Evolutionary conservation across 192 early-diverging fungal species (phyloP), one percentile per base, ranked within the genome.

Genomic region (Martensiomyces pterosporus): DNA sequence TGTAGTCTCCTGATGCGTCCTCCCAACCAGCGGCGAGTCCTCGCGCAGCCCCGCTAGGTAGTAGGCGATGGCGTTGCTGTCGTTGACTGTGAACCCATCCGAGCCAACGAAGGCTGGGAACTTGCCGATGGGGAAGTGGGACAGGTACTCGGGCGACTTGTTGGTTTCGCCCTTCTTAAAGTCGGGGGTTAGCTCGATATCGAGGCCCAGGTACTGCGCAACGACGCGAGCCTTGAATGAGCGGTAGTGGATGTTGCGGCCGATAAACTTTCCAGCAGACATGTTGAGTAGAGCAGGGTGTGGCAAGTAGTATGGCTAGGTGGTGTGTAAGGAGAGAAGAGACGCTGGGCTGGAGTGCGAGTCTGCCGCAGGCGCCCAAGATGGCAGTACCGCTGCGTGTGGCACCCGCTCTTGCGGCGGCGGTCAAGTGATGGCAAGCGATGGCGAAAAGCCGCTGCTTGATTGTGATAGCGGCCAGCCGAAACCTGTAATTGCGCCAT

Each of bases 91-190:
- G 57, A 80, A 76, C 13, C 86, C 86, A 12, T 32, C 29, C 63
- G 77, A 56, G 56, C 77, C 75, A 68, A 88, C 90, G 49, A 91
- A 91, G 24, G 75, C 84, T 24, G 91, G 91, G 50, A 91, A 73
- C 79, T 93, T 92, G 58, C 84, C 85, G 46, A 85, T 60, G 38
- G 87, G 88, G 79, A 92, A 93, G 76, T 92, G 92, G 66, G 76
- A 74, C 38, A 85, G 58, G 77, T 81, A 90, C 60, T 82, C 88
- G 24, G 77, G 52, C 29, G 79, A 75, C 69, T 82, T 82, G 79
- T 82, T 84, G 68, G 75, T 67, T 15, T 62, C 72, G 27, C 76
- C 80, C 47, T 84, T 58, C 57, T 80, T 58, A 57, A 87, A 79
- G n/a, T 17, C 22, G 39, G 22, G 39, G 6, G 16, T 41, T 9